Percentiles rank a stretch among this genome's conserved stretches.
Conservation (phyloP, 306 rosid genomes). For the Lathyrus sativus region DNA sequence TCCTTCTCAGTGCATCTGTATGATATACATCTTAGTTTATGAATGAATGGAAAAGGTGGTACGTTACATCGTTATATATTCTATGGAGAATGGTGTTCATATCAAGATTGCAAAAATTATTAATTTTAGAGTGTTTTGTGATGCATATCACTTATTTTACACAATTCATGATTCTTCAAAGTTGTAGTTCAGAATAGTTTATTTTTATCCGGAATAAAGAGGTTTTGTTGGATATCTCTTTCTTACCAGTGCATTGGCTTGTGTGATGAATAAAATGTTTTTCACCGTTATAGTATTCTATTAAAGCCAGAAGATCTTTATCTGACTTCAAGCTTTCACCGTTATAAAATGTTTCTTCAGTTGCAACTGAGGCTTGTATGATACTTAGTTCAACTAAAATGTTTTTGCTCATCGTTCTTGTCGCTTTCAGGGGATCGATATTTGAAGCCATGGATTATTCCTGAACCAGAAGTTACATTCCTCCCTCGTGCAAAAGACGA, state of each 20-base stretch:
- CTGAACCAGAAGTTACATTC: slow-evolving; percentile 85
- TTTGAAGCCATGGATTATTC: slow-evolving; percentile 83
- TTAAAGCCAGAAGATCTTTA: background rate
- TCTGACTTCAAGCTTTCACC: background rate
- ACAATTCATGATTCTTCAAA: background rate
- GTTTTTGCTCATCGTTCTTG: slow-evolving; percentile 28
- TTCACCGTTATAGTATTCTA: background rate
- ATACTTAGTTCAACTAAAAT: slow-evolving; percentile 9
- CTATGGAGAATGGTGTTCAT: background rate
- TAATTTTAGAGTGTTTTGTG: background rate
- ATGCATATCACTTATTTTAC: background rate
- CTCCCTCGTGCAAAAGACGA: slow-evolving; percentile 80
- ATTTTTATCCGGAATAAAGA: background rate
- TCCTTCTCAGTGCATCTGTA: background rate
- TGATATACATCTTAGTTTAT: background rate
- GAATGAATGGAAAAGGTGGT: background rate
- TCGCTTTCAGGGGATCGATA: slow-evolving; percentile 52
- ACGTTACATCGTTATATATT: background rate
- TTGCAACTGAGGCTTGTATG: slow-evolving; percentile 2
- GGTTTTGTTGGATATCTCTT: background rate
- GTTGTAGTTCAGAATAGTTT: background rate
- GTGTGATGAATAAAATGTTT: background rate
- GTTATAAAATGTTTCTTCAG: background rate
- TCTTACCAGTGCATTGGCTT: background rate
- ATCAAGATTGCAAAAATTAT: background rate